Percentiles rank a stretch among this genome's conserved stretches.
phyloP scores from a whole-genome alignment of 1,284 basidiomycete genomes.

The Malassezia vespertilionis region DNA sequence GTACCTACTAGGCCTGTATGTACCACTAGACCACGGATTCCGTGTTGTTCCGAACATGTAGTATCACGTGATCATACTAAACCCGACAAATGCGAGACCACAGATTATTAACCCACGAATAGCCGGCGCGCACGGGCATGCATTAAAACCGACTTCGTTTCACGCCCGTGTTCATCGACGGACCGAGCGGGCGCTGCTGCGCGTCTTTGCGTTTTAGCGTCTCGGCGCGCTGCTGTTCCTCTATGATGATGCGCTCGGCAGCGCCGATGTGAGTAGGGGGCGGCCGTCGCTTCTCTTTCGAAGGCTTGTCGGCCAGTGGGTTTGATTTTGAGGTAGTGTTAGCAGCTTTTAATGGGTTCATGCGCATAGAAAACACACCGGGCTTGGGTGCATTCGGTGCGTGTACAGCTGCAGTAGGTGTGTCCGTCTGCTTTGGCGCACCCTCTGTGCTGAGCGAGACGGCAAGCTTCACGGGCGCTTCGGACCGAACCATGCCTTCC shows the following conservation, averaged over 20 bases:
- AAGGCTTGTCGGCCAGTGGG: neutral
- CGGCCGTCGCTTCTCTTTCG: neutral
- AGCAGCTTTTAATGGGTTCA: slow-evolving; percentile 14
- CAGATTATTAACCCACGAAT: slow-evolving; percentile 3
- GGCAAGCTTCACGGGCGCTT: slow-evolving; percentile 28
- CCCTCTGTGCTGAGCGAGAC: slow-evolving; percentile 1
- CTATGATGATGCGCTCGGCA: slow-evolving; percentile 41
- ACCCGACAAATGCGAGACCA: neutral
- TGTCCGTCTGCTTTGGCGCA: too few relatives aligned
- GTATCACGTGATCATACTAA: slow-evolving; percentile 11
- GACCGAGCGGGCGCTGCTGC: slow-evolving; percentile 19
- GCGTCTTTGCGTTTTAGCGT: slow-evolving; percentile 19
- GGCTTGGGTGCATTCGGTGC: neutral
- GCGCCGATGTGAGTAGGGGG: slow-evolving; percentile 28
- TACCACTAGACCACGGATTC: slow-evolving; percentile 1
- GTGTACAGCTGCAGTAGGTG: too few relatives aligned
- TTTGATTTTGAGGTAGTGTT: neutral
- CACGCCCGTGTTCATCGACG: slow-evolving; percentile 26
- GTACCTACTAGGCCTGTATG: slow-evolving; percentile 8
- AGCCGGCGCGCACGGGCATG: slow-evolving; percentile 1
- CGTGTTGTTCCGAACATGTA: slow-evolving; percentile 17
- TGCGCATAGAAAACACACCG: slow-evolving; percentile 2
- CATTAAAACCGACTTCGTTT: slow-evolving; percentile 33
- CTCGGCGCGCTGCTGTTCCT: slow-evolving; percentile 23
- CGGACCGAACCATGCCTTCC: slow-evolving; percentile 20